Conservation (phyloP, 129 eudicot species). For the Helianthus annuus region DNA sequence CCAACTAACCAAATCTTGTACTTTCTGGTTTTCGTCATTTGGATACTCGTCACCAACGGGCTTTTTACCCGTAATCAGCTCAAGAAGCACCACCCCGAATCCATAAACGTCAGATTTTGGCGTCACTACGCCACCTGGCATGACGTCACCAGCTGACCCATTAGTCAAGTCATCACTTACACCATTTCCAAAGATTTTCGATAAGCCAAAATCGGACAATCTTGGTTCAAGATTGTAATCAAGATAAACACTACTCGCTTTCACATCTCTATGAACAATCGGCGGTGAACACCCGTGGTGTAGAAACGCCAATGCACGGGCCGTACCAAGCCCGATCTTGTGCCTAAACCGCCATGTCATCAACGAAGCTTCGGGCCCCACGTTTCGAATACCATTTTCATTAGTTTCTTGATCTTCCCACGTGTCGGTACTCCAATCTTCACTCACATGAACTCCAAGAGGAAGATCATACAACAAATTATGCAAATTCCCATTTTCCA, state of each 20-base stretch:
- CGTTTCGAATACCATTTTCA: conserved; percentile 49
- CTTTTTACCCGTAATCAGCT: conserved; percentile 79
- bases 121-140: conserved; percentile 57
- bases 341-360: conserved; percentile 72
- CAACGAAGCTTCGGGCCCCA: conserved; percentile 49
- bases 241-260: conserved; percentile 78
- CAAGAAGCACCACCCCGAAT: conserved; percentile 79
- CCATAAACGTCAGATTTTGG: conserved; percentile 80
- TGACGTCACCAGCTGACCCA: conserved; percentile 63
- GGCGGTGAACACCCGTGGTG: conserved; percentile 96
- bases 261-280: conserved; percentile 71
- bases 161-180: conserved; percentile 46
- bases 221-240: conserved; percentile 77
- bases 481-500: conserved; percentile 78
- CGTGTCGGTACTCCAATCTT: conserved; percentile 80
- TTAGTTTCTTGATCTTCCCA: conserved; percentile 58
- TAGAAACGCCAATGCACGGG: conserved; percentile 81
- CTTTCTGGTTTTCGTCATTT: conserved; percentile 52
- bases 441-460: conserved; percentile 59
- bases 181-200: conserved; percentile 66
- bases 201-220: conserved; percentile 72
- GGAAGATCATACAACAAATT: conserved; percentile 69
- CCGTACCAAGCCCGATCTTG: conserved; percentile 68
- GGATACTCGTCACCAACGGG: conserved; percentile 63
- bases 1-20: conserved; percentile 62